A percentile compares a stretch with the other conserved stretches of the same genome.
These are phyloP conservation scores for Taphrina betulina DNA, from an alignment of 1,139 yeast genomes.

Conservation along the genomic window DNA sequence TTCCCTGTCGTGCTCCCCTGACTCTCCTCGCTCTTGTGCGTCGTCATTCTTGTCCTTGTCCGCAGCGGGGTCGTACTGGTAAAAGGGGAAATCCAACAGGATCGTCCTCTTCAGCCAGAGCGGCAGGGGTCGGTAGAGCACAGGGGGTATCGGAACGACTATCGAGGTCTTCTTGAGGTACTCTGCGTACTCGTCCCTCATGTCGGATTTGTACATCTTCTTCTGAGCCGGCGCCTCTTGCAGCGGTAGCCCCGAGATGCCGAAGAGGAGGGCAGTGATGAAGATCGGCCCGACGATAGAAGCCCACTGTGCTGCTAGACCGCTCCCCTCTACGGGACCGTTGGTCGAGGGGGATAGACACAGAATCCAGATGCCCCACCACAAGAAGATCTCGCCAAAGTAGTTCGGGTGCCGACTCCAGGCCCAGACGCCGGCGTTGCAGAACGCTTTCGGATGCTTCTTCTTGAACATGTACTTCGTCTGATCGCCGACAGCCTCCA, in stretches of 20 bases:
- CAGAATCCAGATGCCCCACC: conserved; percentile 32
- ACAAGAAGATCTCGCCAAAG: conserved; percentile 28
- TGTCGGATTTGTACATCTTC: conserved; percentile 30
- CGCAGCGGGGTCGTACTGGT: conserved; percentile 26
- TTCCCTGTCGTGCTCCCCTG: background rate
- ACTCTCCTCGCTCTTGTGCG: conserved; percentile 20
- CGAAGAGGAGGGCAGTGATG: conserved; percentile 23
- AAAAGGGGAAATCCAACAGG: conserved; percentile 21
- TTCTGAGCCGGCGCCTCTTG: conserved; percentile 28
- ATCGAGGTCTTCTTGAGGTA: conserved; percentile 19
- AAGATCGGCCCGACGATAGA: conserved; percentile 26
- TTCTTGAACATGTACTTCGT: conserved; percentile 26
- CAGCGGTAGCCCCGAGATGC: conserved; percentile 19
- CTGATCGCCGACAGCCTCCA: conserved; percentile 29
- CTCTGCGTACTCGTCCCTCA: conserved; percentile 11
- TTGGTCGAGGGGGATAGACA: conserved; percentile 29
- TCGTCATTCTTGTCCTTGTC: conserved; percentile 17
- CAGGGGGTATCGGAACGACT: conserved; percentile 19
- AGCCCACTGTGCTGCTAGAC: conserved; percentile 26
- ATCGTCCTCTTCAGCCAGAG: conserved; percentile 14
- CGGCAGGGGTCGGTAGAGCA: conserved; percentile 26
- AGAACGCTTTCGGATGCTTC: conserved; percentile 27
- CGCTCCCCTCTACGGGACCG: conserved; percentile 24
- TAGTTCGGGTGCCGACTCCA: conserved; percentile 25
- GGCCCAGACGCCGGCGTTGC: conserved; percentile 30